phyloP scores from a whole-genome alignment of 2,329 filamentous ascomycete species.

The Penicillium sp. region DNA sequence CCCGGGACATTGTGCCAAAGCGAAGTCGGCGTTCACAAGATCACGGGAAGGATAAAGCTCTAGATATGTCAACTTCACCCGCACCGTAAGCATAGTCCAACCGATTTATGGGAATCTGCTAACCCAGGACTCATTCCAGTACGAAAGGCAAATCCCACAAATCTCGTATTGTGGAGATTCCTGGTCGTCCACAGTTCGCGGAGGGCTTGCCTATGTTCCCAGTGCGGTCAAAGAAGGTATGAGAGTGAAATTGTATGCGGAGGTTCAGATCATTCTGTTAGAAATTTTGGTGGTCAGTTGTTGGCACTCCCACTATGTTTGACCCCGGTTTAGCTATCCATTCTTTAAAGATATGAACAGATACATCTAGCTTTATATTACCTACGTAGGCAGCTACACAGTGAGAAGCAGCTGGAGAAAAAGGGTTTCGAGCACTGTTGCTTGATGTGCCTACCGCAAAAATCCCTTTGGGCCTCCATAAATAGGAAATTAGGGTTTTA shows the following conservation, averaged over 20 bases:
- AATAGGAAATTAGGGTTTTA: too few species aligned
- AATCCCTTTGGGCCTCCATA: not conserved
- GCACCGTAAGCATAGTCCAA: not conserved
- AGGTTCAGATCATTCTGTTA: not conserved
- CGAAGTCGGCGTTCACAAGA: constrained; percentile 6
- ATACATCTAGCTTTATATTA: not conserved
- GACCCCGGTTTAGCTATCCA: too few species aligned
- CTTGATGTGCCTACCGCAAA: too few species aligned
- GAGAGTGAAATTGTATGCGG: not conserved
- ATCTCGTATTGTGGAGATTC: constrained; percentile 8
- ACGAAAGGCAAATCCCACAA: constrained; percentile 6
- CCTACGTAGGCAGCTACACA: too few species aligned
- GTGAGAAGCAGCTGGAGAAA: too few species aligned
- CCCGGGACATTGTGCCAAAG: constrained; percentile 4
- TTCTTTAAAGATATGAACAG: too few species aligned
- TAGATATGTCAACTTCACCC: constrained; percentile 1
- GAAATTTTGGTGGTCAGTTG: too few species aligned
- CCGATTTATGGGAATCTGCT: not conserved
- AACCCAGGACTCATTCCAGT: not conserved
- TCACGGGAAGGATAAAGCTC: not conserved
- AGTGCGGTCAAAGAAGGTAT: constrained; percentile 8
- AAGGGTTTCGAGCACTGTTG: too few species aligned
- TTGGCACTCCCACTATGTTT: too few species aligned
- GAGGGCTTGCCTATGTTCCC: constrained; percentile 13
- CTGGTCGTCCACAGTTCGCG: constrained; percentile 9